Conservation (phyloP, 495 filamentous ascomycete genomes). For the Xylaria intraflava region DNA sequence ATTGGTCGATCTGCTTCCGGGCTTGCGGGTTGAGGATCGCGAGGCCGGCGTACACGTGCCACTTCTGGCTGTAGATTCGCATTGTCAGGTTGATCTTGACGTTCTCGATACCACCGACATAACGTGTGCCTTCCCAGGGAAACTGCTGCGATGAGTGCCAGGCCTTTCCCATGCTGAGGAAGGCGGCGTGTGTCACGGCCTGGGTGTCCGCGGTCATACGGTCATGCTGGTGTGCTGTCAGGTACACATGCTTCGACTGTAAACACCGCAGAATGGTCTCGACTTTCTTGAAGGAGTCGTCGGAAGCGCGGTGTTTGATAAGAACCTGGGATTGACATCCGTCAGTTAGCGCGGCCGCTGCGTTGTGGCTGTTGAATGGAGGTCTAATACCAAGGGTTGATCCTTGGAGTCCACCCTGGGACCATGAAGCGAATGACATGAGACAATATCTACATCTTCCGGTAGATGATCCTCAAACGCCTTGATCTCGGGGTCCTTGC, state of each 20-base stretch:
- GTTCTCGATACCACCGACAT: constrained; percentile 95
- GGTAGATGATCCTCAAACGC: constrained; percentile 90
- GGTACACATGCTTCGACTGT: constrained; percentile 71
- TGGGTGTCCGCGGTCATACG: constrained; percentile 97
- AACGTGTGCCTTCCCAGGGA: constrained; percentile 89
- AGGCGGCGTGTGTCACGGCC: constrained; percentile 94
- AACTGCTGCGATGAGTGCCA: constrained; percentile 92
- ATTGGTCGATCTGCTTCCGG: constrained; percentile 86
- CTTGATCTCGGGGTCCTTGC: constrained; percentile 92
- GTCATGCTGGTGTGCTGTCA: constrained; percentile 83
- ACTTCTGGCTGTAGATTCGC: constrained; percentile 96
- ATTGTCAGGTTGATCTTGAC: constrained; percentile 98
- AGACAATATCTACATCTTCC: constrained; percentile 83
- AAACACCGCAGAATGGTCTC: constrained; percentile 75
- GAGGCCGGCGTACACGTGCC: constrained; percentile 97
- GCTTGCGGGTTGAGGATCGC: constrained; percentile 93
- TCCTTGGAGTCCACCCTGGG: constrained; percentile 79
- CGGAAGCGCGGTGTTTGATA: constrained; percentile 83
- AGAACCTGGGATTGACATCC: constrained; percentile 51
- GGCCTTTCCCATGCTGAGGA: constrained; percentile 93
- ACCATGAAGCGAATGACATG: constrained; percentile 94
- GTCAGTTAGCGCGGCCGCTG: not conserved
- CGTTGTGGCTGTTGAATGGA: constrained; percentile 4
- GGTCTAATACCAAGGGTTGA: constrained; percentile 65
- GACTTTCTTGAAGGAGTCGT: constrained; percentile 69